Base-by-base conservation (phyloP, 805 yeast species). In the Lachancea sp. region DNA sequence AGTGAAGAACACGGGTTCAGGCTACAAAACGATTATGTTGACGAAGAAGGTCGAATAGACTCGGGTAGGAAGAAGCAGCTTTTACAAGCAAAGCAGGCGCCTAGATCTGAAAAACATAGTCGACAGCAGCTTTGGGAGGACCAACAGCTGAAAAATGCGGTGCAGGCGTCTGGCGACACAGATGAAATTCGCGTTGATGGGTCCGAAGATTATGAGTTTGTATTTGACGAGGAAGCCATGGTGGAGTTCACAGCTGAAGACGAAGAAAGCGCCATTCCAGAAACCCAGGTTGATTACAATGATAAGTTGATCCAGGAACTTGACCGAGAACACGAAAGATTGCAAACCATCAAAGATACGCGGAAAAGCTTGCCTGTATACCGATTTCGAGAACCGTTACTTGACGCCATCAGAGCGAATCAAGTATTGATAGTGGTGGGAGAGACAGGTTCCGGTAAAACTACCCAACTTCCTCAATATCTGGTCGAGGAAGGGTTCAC, bases 391-490 rank as follows among this genome's bases (percentile, higher is more conserved):
- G 68, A 74, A 2, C 72, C 77, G 29, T 72, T 90, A 15, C 62
- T 90, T 26, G 68, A 71, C 0, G 81, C 86, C 0, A 73, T 90
- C 9, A 60, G 64, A 19, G 67, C 74, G 22, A 73, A 83, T 53
- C 95, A 86, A 59, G 79, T 82, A 0, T 54, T 85, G 31, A 80
- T 85, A 35, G 78, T 85, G 27, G 91, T 85, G 33, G 95, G 95
- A 47, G 95, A 85, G 59, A 85, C 95, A 0, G 95, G 97, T 37
- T 89, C 96, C 0, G 97, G 97, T 57, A 90, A 90, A 58, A 90
- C 97, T 0, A 90, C 97, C 0, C 97, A 90, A 62, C 61, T 90
- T 9, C 96, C 97, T 0, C 97, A 90, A 57, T 90, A 81, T 57
- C 66, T 90, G 11, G 77, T 78, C 47, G 95, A 89, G 55, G 90